Evolutionary conservation across 2,329 filamentous ascomycete genomes (phyloP).

Genomic region (Alternaria ventricosa): DNA sequence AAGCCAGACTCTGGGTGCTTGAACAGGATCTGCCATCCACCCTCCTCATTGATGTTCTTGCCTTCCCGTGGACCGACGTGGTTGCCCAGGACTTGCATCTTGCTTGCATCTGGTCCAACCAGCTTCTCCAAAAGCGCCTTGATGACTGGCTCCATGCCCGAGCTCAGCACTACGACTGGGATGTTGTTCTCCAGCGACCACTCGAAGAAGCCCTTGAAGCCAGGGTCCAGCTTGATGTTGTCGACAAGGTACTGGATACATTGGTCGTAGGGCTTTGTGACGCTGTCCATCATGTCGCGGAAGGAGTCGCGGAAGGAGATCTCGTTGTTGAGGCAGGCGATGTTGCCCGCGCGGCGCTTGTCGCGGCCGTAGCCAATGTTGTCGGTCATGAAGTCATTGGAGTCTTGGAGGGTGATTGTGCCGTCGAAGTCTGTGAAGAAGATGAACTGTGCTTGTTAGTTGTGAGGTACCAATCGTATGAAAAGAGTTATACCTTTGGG

Average conservation of each 20-base stretch:
- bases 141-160: constrained; percentile 93
- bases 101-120: constrained; percentile 76
- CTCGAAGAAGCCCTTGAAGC: constrained; percentile 85
- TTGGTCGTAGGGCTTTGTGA: constrained; percentile 78
- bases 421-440: constrained; percentile 99
- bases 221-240: constrained; percentile 87
- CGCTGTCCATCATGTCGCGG: constrained; percentile 88
- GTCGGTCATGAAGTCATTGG: constrained; percentile 80
- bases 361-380: constrained; percentile 83
- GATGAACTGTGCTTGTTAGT: constrained; percentile 67
- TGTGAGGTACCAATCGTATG: not conserved
- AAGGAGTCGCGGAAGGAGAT: constrained; percentile 83
- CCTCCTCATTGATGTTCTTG: constrained; percentile 80
- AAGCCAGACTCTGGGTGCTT: constrained; percentile 83
- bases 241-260: constrained; percentile 79
- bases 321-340: constrained; percentile 74
- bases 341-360: constrained; percentile 74
- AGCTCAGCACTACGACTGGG: constrained; percentile 88
- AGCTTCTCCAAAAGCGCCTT: constrained; percentile 79
- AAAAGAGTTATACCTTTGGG: constrained; percentile 58
- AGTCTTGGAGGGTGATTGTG: constrained; percentile 81
- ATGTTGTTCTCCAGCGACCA: constrained; percentile 84
- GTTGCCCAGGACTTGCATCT: constrained; percentile 92
- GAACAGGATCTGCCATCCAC: constrained; percentile 87
- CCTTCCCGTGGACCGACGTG: constrained; percentile 71